A percentile compares a stretch with the other conserved stretches of the same genome.
Conservation (phyloP, 345 rosid genomes). For the Lumnitzera littorea region DNA sequence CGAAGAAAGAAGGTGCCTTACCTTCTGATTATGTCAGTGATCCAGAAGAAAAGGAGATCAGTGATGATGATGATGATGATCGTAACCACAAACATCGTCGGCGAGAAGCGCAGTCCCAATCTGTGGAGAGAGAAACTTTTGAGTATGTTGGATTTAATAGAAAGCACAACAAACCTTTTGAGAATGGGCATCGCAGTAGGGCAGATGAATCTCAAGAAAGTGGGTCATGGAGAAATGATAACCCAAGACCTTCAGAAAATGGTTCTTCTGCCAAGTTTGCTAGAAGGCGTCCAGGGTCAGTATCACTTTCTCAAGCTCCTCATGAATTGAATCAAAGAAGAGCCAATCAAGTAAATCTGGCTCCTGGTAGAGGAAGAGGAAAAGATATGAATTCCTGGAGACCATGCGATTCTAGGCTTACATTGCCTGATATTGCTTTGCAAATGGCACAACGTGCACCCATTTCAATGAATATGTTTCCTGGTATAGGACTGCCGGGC, state of each 20-base stretch:
- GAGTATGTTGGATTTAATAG: conserved; percentile 59
- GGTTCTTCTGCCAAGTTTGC: conserved; percentile 40
- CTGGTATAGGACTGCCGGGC: conserved; percentile 68
- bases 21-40: conserved; percentile 63
- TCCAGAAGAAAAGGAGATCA: conserved; percentile 75
- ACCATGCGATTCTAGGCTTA: conserved; percentile 62
- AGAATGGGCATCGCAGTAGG: conserved; percentile 53
- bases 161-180: conserved; percentile 53
- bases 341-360: conserved; percentile 55
- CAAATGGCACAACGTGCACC: conserved; percentile 61
- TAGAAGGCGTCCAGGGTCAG: conserved; percentile 48
- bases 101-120: conserved; percentile 57
- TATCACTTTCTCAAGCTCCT: conserved; percentile 37
- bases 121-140: conserved; percentile 54
- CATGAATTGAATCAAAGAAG: conserved; percentile 61
- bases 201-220: conserved; percentile 50
- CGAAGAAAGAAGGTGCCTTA: conserved; percentile 48
- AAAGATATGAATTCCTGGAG: conserved; percentile 69
- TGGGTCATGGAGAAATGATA: conserved; percentile 34
- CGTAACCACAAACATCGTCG: conserved; percentile 96
- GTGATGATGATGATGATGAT: conserved; percentile 97
- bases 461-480: conserved; percentile 45
- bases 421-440: conserved; percentile 53
- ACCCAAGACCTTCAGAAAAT: conserved; percentile 31
- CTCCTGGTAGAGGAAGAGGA: conserved; percentile 82